Evolutionary conservation across 805 yeast species (phyloP), one percentile per base, ranked within the genome.

Genomic region (Danielozyma ontarioensis): DNA sequence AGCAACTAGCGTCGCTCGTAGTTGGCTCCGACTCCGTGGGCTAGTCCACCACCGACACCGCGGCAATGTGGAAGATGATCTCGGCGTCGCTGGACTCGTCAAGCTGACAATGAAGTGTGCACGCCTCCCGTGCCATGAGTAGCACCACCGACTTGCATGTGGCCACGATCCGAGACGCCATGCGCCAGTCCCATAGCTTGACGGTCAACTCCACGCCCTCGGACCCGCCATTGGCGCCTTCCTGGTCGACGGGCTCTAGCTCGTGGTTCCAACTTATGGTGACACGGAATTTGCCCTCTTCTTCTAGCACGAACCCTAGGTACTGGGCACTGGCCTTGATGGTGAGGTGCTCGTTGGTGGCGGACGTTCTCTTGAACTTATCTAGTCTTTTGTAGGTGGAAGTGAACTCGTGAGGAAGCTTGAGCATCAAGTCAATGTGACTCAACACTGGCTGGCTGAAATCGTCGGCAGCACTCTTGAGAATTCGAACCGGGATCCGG

Each of bases 71-170:
- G 51, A 78, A 83, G 6, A 78, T 65, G 15, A 83, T 70, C 45
- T 80, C 83, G 16, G 81, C 80, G 17, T 73, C 75, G 31, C 77
- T 79, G 19, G 72, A 69, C 32, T 78, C 79, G 37, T 82, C 86
- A 22, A 83, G 53, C 36, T 73, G 66, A 43, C 89, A 80, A 50
- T 80, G 85, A 29, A 84, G 58, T 1, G 79, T 78, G 37, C 83
- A 71, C 3, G 78, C 78, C 35, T 76, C 76, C 27, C 68, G 62
- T 6, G 78, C 66, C 17, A 84, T 61, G 22, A 80, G 70, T 27
- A 84, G 51, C 6, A 80, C 70, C 31, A 80, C 74, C 5, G 76
- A 75, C 36, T 76, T 74, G 49, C 86, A 78, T 2, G 72, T 62
- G 18, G 76, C 78, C 31, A 80, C 76, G 24, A 83, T 64, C 47